Evolutionary conservation across 352 stramenopile species (phyloP), one percentile per base, ranked within the genome.

Genomic region (Phytopythium mirpurense): DNA sequence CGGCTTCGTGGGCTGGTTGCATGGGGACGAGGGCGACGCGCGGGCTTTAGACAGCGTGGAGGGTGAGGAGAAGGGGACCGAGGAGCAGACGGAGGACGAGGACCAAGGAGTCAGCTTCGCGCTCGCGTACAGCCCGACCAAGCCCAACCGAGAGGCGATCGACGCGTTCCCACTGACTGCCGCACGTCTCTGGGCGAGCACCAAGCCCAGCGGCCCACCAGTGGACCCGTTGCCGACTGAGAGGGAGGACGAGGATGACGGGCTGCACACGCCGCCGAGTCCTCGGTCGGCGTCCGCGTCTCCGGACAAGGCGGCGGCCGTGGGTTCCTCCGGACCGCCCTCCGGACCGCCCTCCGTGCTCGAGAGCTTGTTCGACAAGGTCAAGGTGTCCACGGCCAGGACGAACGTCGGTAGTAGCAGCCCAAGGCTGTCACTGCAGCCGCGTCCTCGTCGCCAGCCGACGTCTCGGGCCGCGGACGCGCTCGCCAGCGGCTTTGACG

Each of bases 1-100:
- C n/a, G 77, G 77, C 7, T 51, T 88, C 3, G 77, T 86, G 0
- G 49, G 77, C 12, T 88, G 77, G 77, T 59, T 88, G 2, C 77
- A 88, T 35, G 77, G 74, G n/a, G 77, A 85, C n/a, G 54, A 60
- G 21, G 52, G 52, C 3, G 37, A 15, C 45, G 34, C n/a, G 29
- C 29, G 29, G 5, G 29, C 29, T 9, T 10, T 9, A 9, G 29
- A 9, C 12, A 38, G 36, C 47, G 15, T 38, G 5, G 24, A 18
- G 21, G 41, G 32, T 14, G 10, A 7, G 27, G 24, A 15, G 14
- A 29, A 54, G 36, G n/a, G n/a, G n/a, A n/a, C n/a, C n/a, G n/a
- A 45, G 3, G 34, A 48, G 21, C 14, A 21, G 14, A 9, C 37
- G 8, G n/a, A 48, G 9, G 27, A 11, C 11, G 36, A 37, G 19